phyloP scores from a whole-genome alignment of 257 asterid genomes.

The Petunia axillaris region DNA sequence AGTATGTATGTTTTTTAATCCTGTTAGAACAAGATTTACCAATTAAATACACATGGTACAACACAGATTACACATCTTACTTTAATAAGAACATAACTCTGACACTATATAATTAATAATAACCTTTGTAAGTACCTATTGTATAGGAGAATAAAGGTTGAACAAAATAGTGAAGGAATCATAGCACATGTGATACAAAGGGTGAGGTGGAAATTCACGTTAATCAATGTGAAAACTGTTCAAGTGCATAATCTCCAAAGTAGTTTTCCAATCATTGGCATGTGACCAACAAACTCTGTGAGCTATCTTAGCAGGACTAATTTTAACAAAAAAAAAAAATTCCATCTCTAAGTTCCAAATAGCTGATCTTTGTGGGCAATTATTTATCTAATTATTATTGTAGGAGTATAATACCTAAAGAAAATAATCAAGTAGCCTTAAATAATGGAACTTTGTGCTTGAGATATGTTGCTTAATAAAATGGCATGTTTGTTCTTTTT shows the following conservation, averaged over 20 bases:
- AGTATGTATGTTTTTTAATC: background rate
- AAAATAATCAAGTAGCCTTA: background rate
- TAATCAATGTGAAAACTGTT: conserved; percentile 21
- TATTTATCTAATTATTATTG: background rate
- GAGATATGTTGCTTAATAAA: background rate
- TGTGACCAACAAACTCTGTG: conserved; percentile 14
- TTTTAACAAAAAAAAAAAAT: rapidly evolving
- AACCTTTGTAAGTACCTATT: background rate
- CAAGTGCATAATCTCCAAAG: conserved; percentile 4
- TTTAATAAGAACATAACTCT: background rate
- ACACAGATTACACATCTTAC: conserved; percentile 20
- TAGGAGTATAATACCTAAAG: background rate
- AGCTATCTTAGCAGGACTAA: background rate
- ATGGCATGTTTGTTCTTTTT: background rate
- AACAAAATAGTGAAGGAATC: conserved; percentile 23
- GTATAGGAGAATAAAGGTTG: background rate
- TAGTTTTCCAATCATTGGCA: conserved; percentile 18
- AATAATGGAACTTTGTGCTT: background rate
- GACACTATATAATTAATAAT: background rate
- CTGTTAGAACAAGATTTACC: background rate
- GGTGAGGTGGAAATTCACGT: conserved; percentile 26
- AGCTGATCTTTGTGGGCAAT: background rate
- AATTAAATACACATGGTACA: conserved; percentile 20
- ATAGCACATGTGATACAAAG: conserved; percentile 14
- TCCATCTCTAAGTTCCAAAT: background rate